Conservation (phyloP, 495 filamentous ascomycete species). For the Recurvomyces mirabilis region DNA sequence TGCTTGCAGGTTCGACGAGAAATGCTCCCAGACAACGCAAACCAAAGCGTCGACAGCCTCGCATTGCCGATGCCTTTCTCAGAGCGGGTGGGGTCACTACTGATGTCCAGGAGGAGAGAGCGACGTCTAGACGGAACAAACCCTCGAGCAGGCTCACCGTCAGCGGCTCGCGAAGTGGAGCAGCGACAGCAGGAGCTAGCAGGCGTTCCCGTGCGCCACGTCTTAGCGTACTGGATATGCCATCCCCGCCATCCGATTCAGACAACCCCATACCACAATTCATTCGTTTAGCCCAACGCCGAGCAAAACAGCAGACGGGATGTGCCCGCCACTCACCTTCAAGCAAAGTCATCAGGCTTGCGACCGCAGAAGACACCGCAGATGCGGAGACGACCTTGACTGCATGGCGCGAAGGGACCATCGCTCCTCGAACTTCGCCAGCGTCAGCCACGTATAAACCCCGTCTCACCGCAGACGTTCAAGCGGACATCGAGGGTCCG, state of each 20-base stretch:
- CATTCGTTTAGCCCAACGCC: conserved; percentile 64
- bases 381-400: conserved; percentile 58
- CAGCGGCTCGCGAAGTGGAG: too few relatives aligned
- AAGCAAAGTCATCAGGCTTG: conserved; percentile 60
- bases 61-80: conserved; percentile 12
- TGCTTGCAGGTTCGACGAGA: conserved; percentile 34
- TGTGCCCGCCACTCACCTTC: conserved; percentile 64
- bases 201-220: conserved; percentile 42
- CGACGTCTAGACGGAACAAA: too few relatives aligned
- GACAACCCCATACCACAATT: conserved; percentile 52
- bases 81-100: too few relatives aligned
- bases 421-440: conserved; percentile 32
- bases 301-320: conserved; percentile 49
- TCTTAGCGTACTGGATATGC: conserved; percentile 64
- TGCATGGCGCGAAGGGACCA: conserved; percentile 66
- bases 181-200: too few relatives aligned
- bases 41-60: conserved; percentile 18
- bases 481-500: too few relatives aligned
- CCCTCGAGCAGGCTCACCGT: too few relatives aligned
- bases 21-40: too few relatives aligned
- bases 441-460: neutral
- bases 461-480: too few relatives aligned
- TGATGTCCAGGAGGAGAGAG: neutral
- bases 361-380: conserved; percentile 57
- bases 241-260: conserved; percentile 16